phyloP scores from a whole-genome alignment of 371 early-diverging fungal species.

The Catenaria anguillulae region DNA sequence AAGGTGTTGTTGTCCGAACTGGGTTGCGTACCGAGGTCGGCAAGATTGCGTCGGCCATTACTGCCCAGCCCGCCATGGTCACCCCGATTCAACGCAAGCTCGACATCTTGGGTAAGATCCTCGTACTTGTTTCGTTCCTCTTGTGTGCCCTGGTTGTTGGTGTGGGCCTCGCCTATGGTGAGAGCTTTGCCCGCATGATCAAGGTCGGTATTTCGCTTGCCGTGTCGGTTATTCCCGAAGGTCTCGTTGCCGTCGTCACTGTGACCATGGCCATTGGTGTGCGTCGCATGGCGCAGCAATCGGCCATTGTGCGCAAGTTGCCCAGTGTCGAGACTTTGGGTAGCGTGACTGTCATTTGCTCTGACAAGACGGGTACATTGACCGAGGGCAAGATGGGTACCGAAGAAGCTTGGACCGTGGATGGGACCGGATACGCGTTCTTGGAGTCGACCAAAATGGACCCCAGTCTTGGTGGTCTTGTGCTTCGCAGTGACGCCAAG shows the following conservation, averaged over 20 bases:
- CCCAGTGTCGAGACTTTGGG: constrained; percentile 80
- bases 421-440: constrained; percentile 44
- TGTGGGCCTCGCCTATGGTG: constrained; percentile 58
- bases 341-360: constrained; percentile 80
- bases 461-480: constrained; percentile 43
- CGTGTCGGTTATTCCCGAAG: constrained; percentile 91
- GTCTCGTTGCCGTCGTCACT: constrained; percentile 75
- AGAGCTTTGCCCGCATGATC: constrained; percentile 33
- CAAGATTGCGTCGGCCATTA: constrained; percentile 68
- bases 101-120: constrained; percentile 45
- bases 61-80: constrained; percentile 41
- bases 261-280: constrained; percentile 89
- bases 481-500: constrained; percentile 20
- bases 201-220: constrained; percentile 61
- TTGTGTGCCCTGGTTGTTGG: constrained; percentile 69
- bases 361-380: constrained; percentile 91
- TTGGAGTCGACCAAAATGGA: constrained; percentile 47
- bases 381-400: constrained; percentile 85
- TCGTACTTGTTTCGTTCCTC: constrained; percentile 38
- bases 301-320: constrained; percentile 77
- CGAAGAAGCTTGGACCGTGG: constrained; percentile 50
- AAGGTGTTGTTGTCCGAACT: constrained; percentile 64
- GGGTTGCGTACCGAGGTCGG: constrained; percentile 88
- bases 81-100: constrained; percentile 66
- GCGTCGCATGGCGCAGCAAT: constrained; percentile 61